Conservation (phyloP, 2,329 filamentous ascomycete species). For the Pyrenochaeta sp. region DNA sequence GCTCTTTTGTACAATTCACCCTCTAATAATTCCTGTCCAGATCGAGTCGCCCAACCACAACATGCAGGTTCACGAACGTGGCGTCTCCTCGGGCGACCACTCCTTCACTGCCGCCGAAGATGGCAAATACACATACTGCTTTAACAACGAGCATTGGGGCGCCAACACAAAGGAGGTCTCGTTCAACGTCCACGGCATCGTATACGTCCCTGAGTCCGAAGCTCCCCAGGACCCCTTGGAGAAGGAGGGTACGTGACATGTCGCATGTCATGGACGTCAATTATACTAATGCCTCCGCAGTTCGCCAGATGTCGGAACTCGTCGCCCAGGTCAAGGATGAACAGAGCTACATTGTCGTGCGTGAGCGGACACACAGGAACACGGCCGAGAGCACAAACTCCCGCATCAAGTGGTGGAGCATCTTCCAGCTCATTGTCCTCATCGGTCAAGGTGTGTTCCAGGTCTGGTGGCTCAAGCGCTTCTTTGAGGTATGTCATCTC, state of each 20-base stretch:
- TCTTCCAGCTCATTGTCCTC: conserved; percentile 91
- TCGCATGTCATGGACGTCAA: accelerated
- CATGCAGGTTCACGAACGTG: conserved; percentile 81
- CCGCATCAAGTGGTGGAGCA: conserved; percentile 99
- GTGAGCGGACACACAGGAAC: conserved; percentile 96
- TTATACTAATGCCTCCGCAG: conserved; percentile 56
- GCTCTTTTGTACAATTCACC: neutral
- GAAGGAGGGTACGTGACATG: conserved; percentile 73
- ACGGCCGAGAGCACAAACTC: conserved; percentile 98
- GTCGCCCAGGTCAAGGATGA: conserved; percentile 95
- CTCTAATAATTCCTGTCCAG: conserved; percentile 48
- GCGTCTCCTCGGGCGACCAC: conserved; percentile 89
- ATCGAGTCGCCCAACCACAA: conserved; percentile 80
- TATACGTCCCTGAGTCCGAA: conserved; percentile 92
- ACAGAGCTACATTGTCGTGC: conserved; percentile 93
- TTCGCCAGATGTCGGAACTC: conserved; percentile 82
- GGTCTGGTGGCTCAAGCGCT: conserved; percentile 98
- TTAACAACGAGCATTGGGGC: conserved; percentile 98
- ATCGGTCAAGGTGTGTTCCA: conserved; percentile 95
- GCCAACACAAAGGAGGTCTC: conserved; percentile 97
- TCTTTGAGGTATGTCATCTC: conserved; percentile 75
- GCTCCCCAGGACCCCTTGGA: conserved; percentile 87
- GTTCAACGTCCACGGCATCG: conserved; percentile 98
- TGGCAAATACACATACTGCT: conserved; percentile 95
- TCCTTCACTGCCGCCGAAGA: conserved; percentile 85